Evolutionary conservation across 1,284 basidiomycete species (phyloP), one percentile per base, ranked within the genome.

Genomic region (Ceratobasidium papillatum): DNA sequence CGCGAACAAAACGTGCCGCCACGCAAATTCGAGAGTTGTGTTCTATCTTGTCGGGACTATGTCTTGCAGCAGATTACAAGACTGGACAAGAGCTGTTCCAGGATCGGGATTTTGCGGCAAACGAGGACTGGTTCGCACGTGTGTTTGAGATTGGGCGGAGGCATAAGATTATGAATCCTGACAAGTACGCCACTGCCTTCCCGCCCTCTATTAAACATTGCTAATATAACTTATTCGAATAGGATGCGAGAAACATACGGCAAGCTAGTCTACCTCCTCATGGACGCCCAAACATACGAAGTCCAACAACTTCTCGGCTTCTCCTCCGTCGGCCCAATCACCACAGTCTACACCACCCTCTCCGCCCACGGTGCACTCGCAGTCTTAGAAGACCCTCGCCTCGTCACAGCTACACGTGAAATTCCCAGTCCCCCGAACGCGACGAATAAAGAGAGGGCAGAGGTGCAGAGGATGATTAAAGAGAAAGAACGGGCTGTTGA

Each of bases 241-340:
- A 93, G 85, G 79, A 94, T 94, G 92, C 86, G 93, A n/a, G 89
- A 90, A 22, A 94, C 91, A 2, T 94, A 94, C 77, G 92, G 93
- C 22, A 94, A 94, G 79, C 83, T 94, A 69, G 90, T 94, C 45
- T 94, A 94, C 81, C 82, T 94, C 14, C 36, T 78, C 11, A 77
- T 93, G 91, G 92, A 94, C 80, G 92, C 92, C 76, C 92, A 93
- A 85, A 86, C 87, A 19, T 84, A 87, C 0, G 91, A 93, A 79
- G 91, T 94, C 58, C 88, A 89, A 79, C 90, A 94, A 54, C 85
- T 93, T 75, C 85, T 94, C 51, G 87, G 84, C 77, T 94, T 94
- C 82, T 88, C 88, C 0, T 92, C 91, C 78, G 89, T 94, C 2
- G 84, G 85, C 75, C 87, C 92, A 7, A 92, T 94, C 81, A 88